Conservation (phyloP, 306 rosid species). For the Prunus dulcis region DNA sequence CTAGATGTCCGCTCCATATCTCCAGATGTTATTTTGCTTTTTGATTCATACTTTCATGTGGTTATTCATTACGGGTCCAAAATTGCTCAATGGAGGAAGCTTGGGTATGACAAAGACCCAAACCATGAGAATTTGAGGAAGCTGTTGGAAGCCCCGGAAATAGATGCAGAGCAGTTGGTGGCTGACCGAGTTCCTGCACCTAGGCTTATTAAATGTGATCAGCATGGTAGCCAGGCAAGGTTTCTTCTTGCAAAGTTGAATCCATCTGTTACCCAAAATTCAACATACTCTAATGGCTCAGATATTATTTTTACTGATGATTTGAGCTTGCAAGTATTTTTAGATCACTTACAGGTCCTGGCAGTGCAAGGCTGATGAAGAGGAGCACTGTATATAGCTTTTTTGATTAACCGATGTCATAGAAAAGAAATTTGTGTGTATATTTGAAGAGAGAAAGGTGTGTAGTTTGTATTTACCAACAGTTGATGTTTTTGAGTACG, state of each 20-base stretch:
- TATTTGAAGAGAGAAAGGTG: background rate
- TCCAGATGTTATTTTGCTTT: slow-evolving; percentile 77
- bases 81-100: slow-evolving; percentile 80
- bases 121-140: slow-evolving; percentile 74
- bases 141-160: slow-evolving; percentile 81
- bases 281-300: slow-evolving; percentile 68
- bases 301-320: slow-evolving; percentile 86
- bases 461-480: background rate
- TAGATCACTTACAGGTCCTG: slow-evolving; percentile 76
- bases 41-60: slow-evolving; percentile 82
- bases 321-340: slow-evolving; percentile 82
- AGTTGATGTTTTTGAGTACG: background rate
- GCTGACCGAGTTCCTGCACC: slow-evolving; percentile 74
- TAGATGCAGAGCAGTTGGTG: slow-evolving; percentile 70
- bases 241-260: slow-evolving; percentile 92
- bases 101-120: slow-evolving; percentile 76
- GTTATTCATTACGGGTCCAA: slow-evolving; percentile 84
- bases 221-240: slow-evolving; percentile 87
- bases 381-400: slow-evolving; percentile 13
- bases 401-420: slow-evolving; percentile 12
- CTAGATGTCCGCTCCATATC: slow-evolving; percentile 69
- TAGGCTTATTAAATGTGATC: slow-evolving; percentile 74
- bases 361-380: slow-evolving; percentile 74
- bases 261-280: slow-evolving; percentile 84
- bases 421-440: slow-evolving; percentile 20